Percentiles rank a stretch among this genome's conserved stretches.
These are phyloP conservation scores for Fragaria vesca DNA, from an alignment of 306 rosid species.

Conservation along the genomic window DNA sequence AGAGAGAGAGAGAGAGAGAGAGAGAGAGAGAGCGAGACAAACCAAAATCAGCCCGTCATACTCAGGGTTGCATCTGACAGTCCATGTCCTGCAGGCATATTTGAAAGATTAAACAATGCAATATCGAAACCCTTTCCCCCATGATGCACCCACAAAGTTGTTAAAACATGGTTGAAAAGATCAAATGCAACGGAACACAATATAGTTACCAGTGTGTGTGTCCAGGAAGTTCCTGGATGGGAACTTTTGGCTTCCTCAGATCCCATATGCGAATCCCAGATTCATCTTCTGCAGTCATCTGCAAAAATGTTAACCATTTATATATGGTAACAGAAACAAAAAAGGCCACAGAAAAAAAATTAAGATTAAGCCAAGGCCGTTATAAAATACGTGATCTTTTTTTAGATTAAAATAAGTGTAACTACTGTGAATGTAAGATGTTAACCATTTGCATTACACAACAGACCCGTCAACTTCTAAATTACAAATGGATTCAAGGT, in stretches of 20 bases:
- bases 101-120: conserved; percentile 4
- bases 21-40: conserved; percentile 20
- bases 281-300: conserved; percentile 91
- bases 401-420: background rate
- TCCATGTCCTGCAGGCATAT: conserved; percentile 76
- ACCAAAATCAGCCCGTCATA: conserved; percentile 84
- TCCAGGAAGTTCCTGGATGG: conserved; percentile 85
- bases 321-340: background rate
- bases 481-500: background rate
- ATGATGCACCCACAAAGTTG: background rate
- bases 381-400: background rate
- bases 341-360: background rate
- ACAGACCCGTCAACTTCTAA: background rate
- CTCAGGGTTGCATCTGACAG: conserved; percentile 87
- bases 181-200: conserved; percentile 15
- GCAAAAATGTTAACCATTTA: conserved; percentile 21
- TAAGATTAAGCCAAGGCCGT: background rate
- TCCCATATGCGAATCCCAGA: conserved; percentile 92
- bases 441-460: background rate
- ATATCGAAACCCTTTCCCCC: background rate
- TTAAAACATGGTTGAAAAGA: conserved; percentile 19
- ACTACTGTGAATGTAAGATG: background rate
- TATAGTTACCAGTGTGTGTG: conserved; percentile 86
- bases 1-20: conserved; percentile 19
- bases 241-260: conserved; percentile 74